Conservation (phyloP, 2,329 filamentous ascomycete species). For the Cordyceps javanica region DNA sequence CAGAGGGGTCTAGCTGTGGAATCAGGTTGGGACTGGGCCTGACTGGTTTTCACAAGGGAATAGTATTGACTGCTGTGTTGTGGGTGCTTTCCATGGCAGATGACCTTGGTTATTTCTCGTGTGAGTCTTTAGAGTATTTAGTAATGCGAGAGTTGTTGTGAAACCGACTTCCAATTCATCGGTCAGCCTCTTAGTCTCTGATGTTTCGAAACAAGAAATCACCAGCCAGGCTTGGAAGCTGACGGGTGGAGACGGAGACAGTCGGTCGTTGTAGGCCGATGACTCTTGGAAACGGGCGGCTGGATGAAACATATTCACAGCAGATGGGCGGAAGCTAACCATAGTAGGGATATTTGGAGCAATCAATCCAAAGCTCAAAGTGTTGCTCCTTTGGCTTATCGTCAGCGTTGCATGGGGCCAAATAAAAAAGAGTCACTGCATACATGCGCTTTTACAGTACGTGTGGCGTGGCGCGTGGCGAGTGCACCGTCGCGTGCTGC, state of each 20-base stretch:
- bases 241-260: conserved; percentile 15
- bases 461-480: conserved; percentile 1
- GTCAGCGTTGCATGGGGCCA: background rate
- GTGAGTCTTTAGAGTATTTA: no score
- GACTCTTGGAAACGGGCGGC: background rate
- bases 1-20: no score
- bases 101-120: no score
- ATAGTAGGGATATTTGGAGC: background rate
- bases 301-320: background rate
- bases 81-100: no score
- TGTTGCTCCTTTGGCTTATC: background rate
- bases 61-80: no score
- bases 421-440: background rate
- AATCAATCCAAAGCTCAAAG: background rate
- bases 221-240: background rate
- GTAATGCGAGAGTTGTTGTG: no score
- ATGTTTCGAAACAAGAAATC: background rate
- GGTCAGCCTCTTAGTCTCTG: background rate
- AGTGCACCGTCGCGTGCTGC: background rate
- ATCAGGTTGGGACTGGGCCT: no score
- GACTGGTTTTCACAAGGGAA: no score
- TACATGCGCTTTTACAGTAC: background rate
- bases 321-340: background rate
- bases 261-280: background rate
- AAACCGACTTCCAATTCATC: no score